Conservation (phyloP, 208 protist genomes). For the Trypanosoma scelopori region DNA sequence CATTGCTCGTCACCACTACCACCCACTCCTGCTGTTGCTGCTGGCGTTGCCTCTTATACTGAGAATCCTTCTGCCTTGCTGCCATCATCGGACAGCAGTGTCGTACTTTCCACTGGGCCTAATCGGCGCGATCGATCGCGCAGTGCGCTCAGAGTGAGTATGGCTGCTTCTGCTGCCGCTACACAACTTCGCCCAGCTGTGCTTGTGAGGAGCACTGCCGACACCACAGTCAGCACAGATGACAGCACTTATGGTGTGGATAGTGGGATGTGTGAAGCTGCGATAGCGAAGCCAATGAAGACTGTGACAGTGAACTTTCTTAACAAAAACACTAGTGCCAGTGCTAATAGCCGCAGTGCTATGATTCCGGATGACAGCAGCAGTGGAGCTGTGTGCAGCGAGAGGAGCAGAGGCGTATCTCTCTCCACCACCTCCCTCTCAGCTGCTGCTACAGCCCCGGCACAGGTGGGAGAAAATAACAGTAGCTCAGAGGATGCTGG, state of each 20-base stretch:
- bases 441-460: background rate
- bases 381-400: background rate
- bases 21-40: too few relatives aligned
- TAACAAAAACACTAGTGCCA: background rate
- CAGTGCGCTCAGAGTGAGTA: conserved; percentile 17
- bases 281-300: background rate
- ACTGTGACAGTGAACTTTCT: background rate
- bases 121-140: conserved; percentile 3
- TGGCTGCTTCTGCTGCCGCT: conserved; percentile 5
- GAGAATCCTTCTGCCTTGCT: background rate
- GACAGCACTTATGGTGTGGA: background rate
- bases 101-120: background rate
- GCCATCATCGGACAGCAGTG: background rate
- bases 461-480: background rate
- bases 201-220: conserved; percentile 12
- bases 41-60: background rate
- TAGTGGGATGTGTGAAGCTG: background rate
- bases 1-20: too few relatives aligned
- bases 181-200: conserved; percentile 21
- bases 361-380: background rate
- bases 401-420: background rate
- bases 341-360: background rate
- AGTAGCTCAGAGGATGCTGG: conserved; percentile 13
- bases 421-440: background rate
- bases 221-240: background rate